Evolutionary conservation across 345 rosid species (phyloP), one percentile per base, ranked within the genome.

Genomic region (Brassica cretica): DNA sequence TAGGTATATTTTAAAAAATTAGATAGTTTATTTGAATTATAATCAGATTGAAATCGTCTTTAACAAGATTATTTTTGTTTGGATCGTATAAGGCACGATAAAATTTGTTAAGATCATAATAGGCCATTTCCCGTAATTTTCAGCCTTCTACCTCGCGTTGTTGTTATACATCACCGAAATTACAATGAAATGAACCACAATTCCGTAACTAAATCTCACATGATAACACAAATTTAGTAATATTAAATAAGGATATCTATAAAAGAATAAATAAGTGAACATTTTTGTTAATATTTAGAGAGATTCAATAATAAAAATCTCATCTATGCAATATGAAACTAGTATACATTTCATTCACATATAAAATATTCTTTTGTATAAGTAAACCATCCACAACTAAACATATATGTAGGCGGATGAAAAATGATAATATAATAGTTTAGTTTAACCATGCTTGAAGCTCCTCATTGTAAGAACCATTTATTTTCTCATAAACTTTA

Each of bases 381-480:
- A 15, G 58, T 24, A 55, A 71, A 12, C 2, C 76, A 77, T 71
- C 80, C 80, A 64, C 39, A 64, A 35, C 59, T 64, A 77, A 70
- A 11, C 58, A 64, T 10, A 70, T 35, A 62, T 19, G 63, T 39
- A 71, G 18, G 61, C 70, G 76, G 80, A 63, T 71, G 70, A 18
- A 70, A 29, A 41, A 32, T 39, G 44, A 51, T 27, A 32, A 64
- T 19, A 35, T 15, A 74, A 21, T 25, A 55, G 24, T 15, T 21
- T n/a, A 66, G 18, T 39, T 58, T n/a, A 67, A 44, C 15, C 37
- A 60, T 60, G 67, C 68, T 62, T 63, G 72, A 78, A 56, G 81
- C 61, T 77, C 61, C 61, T 29, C 61, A 24, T 7, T 66, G 81
- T 59, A 78, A 72, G 64, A 66, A 72, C 81, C 73, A 72, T 78